Evolutionary conservation across 768 basidiomycete genomes (phyloP).

Genomic region (Mycena metata): DNA sequence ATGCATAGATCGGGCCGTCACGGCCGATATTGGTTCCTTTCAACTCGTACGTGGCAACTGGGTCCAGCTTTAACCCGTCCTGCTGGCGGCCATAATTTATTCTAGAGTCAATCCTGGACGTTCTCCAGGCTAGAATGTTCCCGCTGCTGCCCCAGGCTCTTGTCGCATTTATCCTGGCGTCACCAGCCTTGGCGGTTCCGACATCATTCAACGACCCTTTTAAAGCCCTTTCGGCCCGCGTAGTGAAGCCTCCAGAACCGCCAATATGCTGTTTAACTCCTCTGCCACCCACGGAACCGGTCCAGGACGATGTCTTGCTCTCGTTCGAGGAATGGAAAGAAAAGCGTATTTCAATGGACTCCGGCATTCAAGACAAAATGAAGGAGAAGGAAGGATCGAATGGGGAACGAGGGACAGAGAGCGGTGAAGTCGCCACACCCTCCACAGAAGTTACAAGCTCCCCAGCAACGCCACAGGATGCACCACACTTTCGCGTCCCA

Average conservation of each 20-base stretch:
- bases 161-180: constrained; percentile 25
- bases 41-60: constrained; percentile 30
- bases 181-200: constrained; percentile 47
- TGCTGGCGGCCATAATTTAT: constrained; percentile 6
- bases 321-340: constrained; percentile 94
- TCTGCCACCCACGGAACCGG: constrained; percentile 58
- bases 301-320: constrained; percentile 75
- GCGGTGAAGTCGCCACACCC: constrained; percentile 26
- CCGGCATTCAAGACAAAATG: constrained; percentile 46
- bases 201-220: constrained; percentile 71
- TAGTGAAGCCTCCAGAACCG: constrained; percentile 63
- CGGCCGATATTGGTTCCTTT: constrained; percentile 2
- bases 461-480: constrained; percentile 50
- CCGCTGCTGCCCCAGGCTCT: constrained; percentile 26
- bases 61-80: not conserved
- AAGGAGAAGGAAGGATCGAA: constrained; percentile 41
- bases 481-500: constrained; percentile 79
- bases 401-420: constrained; percentile 20
- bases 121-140: constrained; percentile 18
- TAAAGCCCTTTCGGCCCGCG: constrained; percentile 64
- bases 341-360: constrained; percentile 64
- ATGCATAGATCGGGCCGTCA: constrained; percentile 2
- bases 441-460: constrained; percentile 30
- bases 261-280: constrained; percentile 81
- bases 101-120: constrained; percentile 1